A percentile compares a stretch with the other conserved stretches of the same genome.
These are phyloP conservation scores for Crataegus laevigata DNA, from an alignment of 306 rosid genomes.

Conservation along the genomic window DNA sequence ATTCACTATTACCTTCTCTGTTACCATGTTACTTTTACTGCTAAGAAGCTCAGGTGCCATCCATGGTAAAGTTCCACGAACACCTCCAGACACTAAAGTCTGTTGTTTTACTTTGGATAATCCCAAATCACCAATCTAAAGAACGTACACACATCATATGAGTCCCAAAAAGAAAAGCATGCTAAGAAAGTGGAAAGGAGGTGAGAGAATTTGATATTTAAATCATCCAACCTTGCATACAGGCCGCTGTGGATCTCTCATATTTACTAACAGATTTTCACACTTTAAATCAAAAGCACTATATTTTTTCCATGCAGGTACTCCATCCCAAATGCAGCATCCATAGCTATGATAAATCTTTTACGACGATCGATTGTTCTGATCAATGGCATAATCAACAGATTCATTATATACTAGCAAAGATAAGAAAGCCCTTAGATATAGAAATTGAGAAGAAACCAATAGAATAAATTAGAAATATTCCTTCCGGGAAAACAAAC, in stretches of 20 bases:
- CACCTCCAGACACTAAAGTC: conserved; percentile 96
- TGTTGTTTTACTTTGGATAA: conserved; percentile 95
- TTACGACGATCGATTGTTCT: conserved; percentile 98
- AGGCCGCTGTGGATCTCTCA: conserved; percentile 98
- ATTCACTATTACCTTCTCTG: conserved; percentile 66
- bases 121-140: conserved; percentile 97
- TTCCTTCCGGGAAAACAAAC: neutral
- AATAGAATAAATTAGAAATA: neutral
- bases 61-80: conserved; percentile 99
- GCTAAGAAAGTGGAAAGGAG: neutral
- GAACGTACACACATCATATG: conserved; percentile 8
- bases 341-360: conserved; percentile 96
- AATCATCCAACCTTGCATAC: conserved; percentile 74
- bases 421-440: conserved; percentile 3
- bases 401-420: conserved; percentile 1
- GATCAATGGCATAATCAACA: conserved; percentile 21
- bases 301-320: conserved; percentile 91
- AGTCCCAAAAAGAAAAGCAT: conserved; percentile 18
- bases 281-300: conserved; percentile 98
- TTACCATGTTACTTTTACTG: conserved; percentile 94
- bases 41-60: conserved; percentile 99
- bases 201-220: neutral
- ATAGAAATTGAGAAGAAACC: conserved; percentile 2
- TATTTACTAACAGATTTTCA: conserved; percentile 89
- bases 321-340: conserved; percentile 99